These are phyloP conservation scores for Psidium friedrichsthalianum DNA, from an alignment of 345 rosid species.

Conservation along the genomic window DNA sequence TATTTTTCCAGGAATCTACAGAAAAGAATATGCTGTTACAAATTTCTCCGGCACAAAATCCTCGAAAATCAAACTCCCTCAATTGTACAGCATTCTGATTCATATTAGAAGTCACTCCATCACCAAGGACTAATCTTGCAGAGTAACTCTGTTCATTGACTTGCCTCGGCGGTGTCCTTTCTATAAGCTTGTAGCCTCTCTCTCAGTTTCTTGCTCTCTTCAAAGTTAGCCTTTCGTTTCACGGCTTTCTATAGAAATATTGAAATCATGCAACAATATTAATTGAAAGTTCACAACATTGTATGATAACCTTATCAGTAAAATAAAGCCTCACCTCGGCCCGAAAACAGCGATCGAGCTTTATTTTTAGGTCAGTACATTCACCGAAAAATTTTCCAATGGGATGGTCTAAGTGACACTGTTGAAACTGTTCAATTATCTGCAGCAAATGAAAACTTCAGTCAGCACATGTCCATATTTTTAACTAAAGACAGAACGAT, in stretches of 20 bases:
- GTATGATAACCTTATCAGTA: background rate
- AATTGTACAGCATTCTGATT: background rate
- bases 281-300: background rate
- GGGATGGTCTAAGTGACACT: constrained; percentile 85
- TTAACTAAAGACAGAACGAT: background rate
- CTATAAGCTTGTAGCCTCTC: constrained; percentile 43
- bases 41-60: background rate
- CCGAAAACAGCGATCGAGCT: constrained; percentile 82
- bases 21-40: background rate
- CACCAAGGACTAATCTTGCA: background rate
- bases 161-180: constrained; percentile 26
- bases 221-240: constrained; percentile 83
- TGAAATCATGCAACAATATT: background rate
- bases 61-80: background rate
- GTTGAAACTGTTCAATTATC: constrained; percentile 85
- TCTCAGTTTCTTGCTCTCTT: constrained; percentile 46
- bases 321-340: constrained; percentile 40
- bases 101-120: background rate
- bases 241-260: constrained; percentile 53
- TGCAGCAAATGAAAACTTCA: constrained; percentile 1
- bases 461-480: background rate
- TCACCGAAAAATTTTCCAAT: constrained; percentile 75
- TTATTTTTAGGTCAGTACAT: constrained; percentile 70
- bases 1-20: background rate
- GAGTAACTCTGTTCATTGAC: background rate